Conservation (phyloP, 2,329 filamentous ascomycete species). For the Bertia moriformis region DNA sequence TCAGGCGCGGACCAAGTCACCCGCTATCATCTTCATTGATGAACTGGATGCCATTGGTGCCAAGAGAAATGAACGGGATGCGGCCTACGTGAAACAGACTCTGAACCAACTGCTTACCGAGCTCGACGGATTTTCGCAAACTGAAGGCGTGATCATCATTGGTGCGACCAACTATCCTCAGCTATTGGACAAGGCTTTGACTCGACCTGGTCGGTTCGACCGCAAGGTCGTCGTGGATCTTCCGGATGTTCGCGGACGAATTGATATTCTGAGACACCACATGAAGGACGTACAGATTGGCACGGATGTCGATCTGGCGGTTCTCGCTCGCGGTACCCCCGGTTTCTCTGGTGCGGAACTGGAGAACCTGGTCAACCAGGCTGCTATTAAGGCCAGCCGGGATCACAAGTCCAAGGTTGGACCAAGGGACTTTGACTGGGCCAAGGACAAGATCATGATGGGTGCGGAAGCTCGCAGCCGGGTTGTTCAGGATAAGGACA, state of each 20-base stretch:
- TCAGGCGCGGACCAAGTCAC: constrained; percentile 70
- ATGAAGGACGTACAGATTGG: constrained; percentile 77
- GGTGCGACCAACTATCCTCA: constrained; percentile 94
- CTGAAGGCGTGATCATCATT: constrained; percentile 86
- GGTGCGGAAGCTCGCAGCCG: constrained; percentile 82
- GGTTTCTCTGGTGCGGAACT: constrained; percentile 91
- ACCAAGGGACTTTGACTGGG: constrained; percentile 82
- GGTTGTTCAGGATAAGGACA: constrained; percentile 84
- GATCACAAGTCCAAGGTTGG: constrained; percentile 62
- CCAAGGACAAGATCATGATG: constrained; percentile 96
- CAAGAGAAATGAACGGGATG: constrained; percentile 82
- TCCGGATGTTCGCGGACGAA: constrained; percentile 81
- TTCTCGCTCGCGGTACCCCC: constrained; percentile 73
- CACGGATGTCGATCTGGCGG: constrained; percentile 66
- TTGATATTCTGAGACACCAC: constrained; percentile 87
- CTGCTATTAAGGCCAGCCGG: constrained; percentile 85
- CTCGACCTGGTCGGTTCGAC: constrained; percentile 87
- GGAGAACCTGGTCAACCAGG: constrained; percentile 93
- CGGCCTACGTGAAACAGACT: constrained; percentile 91
- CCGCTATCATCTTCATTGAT: constrained; percentile 89
- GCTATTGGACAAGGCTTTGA: constrained; percentile 84
- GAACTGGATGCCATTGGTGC: constrained; percentile 89
- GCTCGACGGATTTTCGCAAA: constrained; percentile 90
- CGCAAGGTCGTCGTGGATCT: constrained; percentile 78
- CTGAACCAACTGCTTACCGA: constrained; percentile 94